These are phyloP conservation scores for Penicillium daleae DNA, from an alignment of 495 filamentous ascomycete genomes.

Conservation along the genomic window DNA sequence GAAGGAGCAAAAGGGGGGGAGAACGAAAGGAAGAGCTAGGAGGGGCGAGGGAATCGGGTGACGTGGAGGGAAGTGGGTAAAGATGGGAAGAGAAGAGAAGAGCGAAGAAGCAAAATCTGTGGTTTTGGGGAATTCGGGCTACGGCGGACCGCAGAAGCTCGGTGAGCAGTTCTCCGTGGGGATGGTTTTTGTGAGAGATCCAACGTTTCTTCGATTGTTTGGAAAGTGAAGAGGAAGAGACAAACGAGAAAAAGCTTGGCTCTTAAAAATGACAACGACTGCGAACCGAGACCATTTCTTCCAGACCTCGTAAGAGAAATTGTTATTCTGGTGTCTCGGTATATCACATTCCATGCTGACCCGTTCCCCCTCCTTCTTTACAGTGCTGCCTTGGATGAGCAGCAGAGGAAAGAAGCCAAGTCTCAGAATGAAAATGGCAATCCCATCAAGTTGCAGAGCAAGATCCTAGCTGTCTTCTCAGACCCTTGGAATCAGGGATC, in stretches of 20 bases:
- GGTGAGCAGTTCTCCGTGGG: constrained; percentile 35
- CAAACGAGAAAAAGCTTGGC: not conserved
- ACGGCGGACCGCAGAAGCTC: constrained; percentile 45
- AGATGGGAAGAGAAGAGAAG: constrained; percentile 35
- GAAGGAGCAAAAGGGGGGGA: constrained; percentile 24
- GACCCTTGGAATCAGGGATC: constrained; percentile 65
- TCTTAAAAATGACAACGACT: constrained; percentile 61
- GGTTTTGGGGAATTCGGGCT: constrained; percentile 46
- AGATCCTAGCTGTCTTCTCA: constrained; percentile 75
- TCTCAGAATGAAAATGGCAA: constrained; percentile 80
- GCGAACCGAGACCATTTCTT: constrained; percentile 79
- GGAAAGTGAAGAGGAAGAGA: not conserved
- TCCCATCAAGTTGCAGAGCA: constrained; percentile 79
- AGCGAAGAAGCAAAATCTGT: constrained; percentile 34
- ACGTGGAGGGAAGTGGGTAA: constrained; percentile 12
- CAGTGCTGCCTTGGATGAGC: constrained; percentile 73
- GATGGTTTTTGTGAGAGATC: constrained; percentile 14
- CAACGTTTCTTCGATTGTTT: not conserved
- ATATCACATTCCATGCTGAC: constrained; percentile 18
- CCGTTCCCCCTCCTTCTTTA: constrained; percentile 4
- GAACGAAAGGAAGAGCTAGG: constrained; percentile 21
- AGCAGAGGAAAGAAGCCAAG: constrained; percentile 75
- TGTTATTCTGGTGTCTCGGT: not conserved
- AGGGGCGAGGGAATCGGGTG: not conserved
- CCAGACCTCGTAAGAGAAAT: constrained; percentile 63